These are phyloP conservation scores for Mikania micrantha DNA, from an alignment of 129 eudicot species.

Conservation along the genomic window DNA sequence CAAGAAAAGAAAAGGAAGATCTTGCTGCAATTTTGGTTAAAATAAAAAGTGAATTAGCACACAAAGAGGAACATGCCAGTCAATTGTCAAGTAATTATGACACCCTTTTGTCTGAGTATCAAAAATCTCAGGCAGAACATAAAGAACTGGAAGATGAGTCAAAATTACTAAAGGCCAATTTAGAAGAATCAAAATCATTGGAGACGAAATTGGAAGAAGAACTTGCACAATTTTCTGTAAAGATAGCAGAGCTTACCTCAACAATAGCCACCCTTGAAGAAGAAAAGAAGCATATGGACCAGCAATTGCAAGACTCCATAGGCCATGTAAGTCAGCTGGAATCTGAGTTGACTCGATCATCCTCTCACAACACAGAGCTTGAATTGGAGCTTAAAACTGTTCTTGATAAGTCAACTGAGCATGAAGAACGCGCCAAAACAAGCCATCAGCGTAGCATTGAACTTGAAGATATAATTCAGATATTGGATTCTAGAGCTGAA, in stretches of 20 bases:
- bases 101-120: constrained; percentile 51
- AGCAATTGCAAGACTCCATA: constrained; percentile 41
- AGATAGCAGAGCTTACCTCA: constrained; percentile 35
- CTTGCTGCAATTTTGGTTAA: constrained; percentile 15
- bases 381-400: constrained; percentile 54
- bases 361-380: constrained; percentile 49
- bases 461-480: constrained; percentile 61
- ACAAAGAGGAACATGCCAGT: constrained; percentile 44
- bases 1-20: constrained; percentile 35
- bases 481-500: constrained; percentile 46
- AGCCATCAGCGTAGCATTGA: constrained; percentile 69
- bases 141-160: constrained; percentile 53
- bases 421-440: constrained; percentile 55
- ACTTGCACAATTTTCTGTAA: constrained; percentile 37
- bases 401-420: constrained; percentile 45
- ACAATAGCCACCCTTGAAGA: constrained; percentile 38
- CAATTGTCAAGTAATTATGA: constrained; percentile 55
- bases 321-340: constrained; percentile 35
- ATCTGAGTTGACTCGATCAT: constrained; percentile 41
- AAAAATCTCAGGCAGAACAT: constrained; percentile 37
- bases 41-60: constrained; percentile 13
- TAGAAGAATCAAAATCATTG: constrained; percentile 51
- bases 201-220: constrained; percentile 50
- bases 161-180: constrained; percentile 20
- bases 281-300: constrained; percentile 45